Percentiles rank a stretch among this genome's conserved stretches.
These are phyloP conservation scores for Globisporangium rhizosaccharum DNA, from an alignment of 352 stramenopile species.

Conservation along the genomic window DNA sequence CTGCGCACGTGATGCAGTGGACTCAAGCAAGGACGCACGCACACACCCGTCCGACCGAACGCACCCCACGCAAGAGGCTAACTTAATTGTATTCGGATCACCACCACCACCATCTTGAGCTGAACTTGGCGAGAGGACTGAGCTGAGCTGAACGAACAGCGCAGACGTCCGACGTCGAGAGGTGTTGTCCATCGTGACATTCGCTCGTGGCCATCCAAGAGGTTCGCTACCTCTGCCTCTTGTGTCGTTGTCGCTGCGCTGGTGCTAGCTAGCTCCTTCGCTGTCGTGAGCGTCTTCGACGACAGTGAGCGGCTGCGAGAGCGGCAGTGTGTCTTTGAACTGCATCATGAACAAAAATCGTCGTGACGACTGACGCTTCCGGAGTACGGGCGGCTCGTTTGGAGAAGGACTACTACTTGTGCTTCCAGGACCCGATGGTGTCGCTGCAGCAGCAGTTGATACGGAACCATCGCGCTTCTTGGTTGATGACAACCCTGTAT, in stretches of 20 bases:
- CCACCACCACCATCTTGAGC: too few relatives aligned
- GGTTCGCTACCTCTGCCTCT: background rate
- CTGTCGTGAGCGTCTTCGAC: constrained; percentile 4
- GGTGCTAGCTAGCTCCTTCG: background rate
- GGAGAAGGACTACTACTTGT: background rate
- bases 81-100: too few relatives aligned
- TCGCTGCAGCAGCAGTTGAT: background rate
- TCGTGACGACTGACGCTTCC: constrained; percentile 4
- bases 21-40: too few relatives aligned
- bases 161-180: too few relatives aligned
- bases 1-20: too few relatives aligned
- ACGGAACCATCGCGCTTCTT: constrained; percentile 19
- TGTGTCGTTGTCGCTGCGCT: background rate
- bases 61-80: too few relatives aligned
- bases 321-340: constrained; percentile 2
- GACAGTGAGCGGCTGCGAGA: background rate
- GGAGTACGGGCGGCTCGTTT: background rate
- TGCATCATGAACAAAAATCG: constrained; percentile 9
- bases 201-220: background rate
- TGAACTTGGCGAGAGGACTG: too few relatives aligned
- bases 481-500: background rate
- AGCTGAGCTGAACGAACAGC: too few relatives aligned
- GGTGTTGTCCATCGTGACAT: too few relatives aligned
- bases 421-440: background rate
- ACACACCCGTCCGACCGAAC: too few relatives aligned